Percentiles rank a stretch among this genome's conserved stretches.
Evolutionary conservation across 1,284 basidiomycete genomes (phyloP).

Genomic region (Hortiboletus rubellus): DNA sequence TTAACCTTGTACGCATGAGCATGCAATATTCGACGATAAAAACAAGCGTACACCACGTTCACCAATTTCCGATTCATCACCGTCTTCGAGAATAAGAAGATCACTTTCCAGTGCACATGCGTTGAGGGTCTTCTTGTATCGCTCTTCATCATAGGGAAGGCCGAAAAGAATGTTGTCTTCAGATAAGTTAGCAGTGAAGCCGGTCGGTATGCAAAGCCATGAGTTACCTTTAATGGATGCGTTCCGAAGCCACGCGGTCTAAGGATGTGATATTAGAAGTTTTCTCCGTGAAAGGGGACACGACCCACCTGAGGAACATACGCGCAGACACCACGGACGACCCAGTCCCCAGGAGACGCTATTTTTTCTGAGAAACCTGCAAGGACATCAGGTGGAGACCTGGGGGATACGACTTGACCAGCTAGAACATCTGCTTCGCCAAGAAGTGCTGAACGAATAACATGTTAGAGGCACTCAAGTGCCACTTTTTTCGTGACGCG

Average conservation of each 20-base stretch:
- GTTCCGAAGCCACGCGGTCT: slow-evolving; percentile 84
- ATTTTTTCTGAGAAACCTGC: slow-evolving; percentile 50
- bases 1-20: slow-evolving; percentile 57
- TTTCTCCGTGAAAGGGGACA: neutral
- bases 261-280: neutral
- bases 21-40: neutral
- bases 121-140: slow-evolving; percentile 52
- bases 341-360: slow-evolving; percentile 63
- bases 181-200: slow-evolving; percentile 9
- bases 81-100: slow-evolving; percentile 90
- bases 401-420: slow-evolving; percentile 78
- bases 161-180: slow-evolving; percentile 92
- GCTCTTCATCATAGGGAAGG: slow-evolving; percentile 73
- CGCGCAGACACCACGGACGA: slow-evolving; percentile 75
- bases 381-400: slow-evolving; percentile 80
- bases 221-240: slow-evolving; percentile 79
- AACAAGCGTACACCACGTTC: slow-evolving; percentile 66
- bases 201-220: neutral
- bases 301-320: slow-evolving; percentile 86
- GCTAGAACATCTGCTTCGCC: slow-evolving; percentile 87
- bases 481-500: slow-evolving; percentile 12
- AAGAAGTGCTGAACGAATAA: slow-evolving; percentile 59
- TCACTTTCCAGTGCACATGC: slow-evolving; percentile 76
- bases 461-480: slow-evolving; percentile 12
- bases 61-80: slow-evolving; percentile 90